phyloP scores from a whole-genome alignment of 2,329 filamentous ascomycete species.

The Aspergillus sp. region DNA sequence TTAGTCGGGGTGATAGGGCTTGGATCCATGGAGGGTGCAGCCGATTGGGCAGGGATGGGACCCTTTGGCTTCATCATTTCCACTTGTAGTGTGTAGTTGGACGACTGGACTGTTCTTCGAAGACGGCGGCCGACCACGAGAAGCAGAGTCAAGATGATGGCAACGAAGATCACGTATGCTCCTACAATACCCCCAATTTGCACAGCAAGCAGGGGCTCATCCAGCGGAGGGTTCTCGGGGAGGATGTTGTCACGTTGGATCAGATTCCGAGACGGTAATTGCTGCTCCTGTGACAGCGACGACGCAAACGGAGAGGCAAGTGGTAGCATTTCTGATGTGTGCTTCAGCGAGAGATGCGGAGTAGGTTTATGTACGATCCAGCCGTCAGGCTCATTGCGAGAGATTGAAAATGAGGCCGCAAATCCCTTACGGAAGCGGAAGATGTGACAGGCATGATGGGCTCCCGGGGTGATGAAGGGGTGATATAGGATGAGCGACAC shows the following conservation, averaged over 20 bases:
- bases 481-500: slow-evolving; percentile 7
- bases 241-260: slow-evolving; percentile 12
- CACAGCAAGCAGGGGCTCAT: slow-evolving; percentile 68
- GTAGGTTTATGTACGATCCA: slow-evolving; percentile 22
- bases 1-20: slow-evolving; percentile 36
- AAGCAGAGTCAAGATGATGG: slow-evolving; percentile 68
- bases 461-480: background rate
- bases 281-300: slow-evolving; percentile 13
- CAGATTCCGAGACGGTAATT: slow-evolving; percentile 7
- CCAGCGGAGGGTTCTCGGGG: slow-evolving; percentile 44
- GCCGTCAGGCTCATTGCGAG: slow-evolving; percentile 15
- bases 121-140: slow-evolving; percentile 61
- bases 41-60: slow-evolving; percentile 8
- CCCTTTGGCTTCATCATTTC: slow-evolving; percentile 55
- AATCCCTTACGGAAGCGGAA: slow-evolving; percentile 24
- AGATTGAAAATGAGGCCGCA: slow-evolving; percentile 24
- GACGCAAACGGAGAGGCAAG: slow-evolving; percentile 12
- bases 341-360: slow-evolving; percentile 6
- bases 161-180: slow-evolving; percentile 75
- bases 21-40: slow-evolving; percentile 27
- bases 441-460: slow-evolving; percentile 7
- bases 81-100: slow-evolving; percentile 53
- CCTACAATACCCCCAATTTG: slow-evolving; percentile 83
- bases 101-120: slow-evolving; percentile 52
- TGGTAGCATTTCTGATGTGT: slow-evolving; percentile 14